Evolutionary conservation across 2,329 filamentous ascomycete species (phyloP).

Genomic region (Fusarium secorum): DNA sequence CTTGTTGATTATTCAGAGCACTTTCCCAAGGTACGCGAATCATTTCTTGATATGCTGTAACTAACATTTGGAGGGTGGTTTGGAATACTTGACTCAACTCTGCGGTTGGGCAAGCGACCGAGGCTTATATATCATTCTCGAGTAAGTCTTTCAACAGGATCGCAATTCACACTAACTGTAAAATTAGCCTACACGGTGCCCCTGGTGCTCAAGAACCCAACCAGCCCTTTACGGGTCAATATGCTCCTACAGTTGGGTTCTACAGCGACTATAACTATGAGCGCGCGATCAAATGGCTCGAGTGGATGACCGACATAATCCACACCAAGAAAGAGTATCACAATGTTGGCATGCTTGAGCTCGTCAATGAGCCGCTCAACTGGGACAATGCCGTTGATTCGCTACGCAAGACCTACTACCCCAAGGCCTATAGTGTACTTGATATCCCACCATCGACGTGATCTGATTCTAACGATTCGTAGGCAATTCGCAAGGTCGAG

Average conservation of each 20-base stretch:
- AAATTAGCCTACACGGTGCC: conserved; percentile 54
- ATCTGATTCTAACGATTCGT: neutral
- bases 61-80: conserved; percentile 43
- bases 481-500: conserved; percentile 59
- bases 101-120: conserved; percentile 58
- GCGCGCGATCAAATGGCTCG: conserved; percentile 62
- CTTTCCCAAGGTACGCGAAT: conserved; percentile 51
- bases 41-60: too few species aligned
- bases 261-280: conserved; percentile 65
- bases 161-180: neutral
- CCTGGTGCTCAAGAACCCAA: conserved; percentile 57
- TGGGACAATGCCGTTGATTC: conserved; percentile 31
- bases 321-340: conserved; percentile 57
- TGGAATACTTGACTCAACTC: conserved; percentile 56
- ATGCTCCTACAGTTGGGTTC: conserved; percentile 54
- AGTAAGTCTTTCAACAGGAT: conserved; percentile 35
- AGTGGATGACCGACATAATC: conserved; percentile 61
- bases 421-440: conserved; percentile 29
- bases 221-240: conserved; percentile 58
- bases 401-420: conserved; percentile 34
- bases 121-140: conserved; percentile 62
- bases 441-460: fast-evolving
- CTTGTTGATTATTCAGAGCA: conserved; percentile 59
- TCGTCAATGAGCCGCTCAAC: conserved; percentile 47
- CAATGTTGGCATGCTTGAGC: conserved; percentile 66